Conservation (phyloP, 768 basidiomycete species). For the Boletus tomentosulus region DNA sequence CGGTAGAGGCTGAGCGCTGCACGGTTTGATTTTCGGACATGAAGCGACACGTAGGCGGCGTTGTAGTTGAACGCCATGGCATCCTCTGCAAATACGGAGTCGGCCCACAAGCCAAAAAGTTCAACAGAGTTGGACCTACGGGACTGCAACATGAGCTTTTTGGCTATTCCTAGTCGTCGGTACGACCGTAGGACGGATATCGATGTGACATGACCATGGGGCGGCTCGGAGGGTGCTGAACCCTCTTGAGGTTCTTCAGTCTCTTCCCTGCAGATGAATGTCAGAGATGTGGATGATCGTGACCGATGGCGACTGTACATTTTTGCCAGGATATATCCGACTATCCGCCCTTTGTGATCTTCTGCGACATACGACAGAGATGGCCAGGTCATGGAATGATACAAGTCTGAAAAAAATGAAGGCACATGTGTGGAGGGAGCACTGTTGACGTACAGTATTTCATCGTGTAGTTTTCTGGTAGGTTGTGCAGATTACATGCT, state of each 20-base stretch:
- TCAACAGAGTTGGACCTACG: conserved; percentile 51
- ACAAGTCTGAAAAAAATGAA: conserved; percentile 61
- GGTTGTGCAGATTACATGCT: conserved; percentile 86
- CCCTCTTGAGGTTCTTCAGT: conserved; percentile 39
- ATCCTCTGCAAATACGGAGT: conserved; percentile 52
- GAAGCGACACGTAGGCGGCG: conserved; percentile 80
- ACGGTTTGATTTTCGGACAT: conserved; percentile 93
- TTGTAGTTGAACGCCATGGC: conserved; percentile 89
- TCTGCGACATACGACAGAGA: conserved; percentile 91
- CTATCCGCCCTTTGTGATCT: conserved; percentile 82
- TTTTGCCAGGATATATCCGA: conserved; percentile 94
- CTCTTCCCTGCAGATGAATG: conserved; percentile 51
- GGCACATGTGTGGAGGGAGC: neutral
- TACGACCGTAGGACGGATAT: conserved; percentile 92
- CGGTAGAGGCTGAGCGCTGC: conserved; percentile 86
- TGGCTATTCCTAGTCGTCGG: conserved; percentile 86
- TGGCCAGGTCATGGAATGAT: conserved; percentile 90
- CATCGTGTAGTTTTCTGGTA: conserved; percentile 89
- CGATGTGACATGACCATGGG: conserved; percentile 92
- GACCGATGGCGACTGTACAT: conserved; percentile 54
- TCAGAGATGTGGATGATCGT: conserved; percentile 19
- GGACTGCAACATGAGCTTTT: conserved; percentile 89
- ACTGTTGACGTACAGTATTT: conserved; percentile 55
- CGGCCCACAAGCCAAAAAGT: neutral
- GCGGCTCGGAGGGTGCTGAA: conserved; percentile 46